Base-by-base conservation (phyloP, 192 early-diverging fungal genomes). In the Mortierella claussenii region DNA sequence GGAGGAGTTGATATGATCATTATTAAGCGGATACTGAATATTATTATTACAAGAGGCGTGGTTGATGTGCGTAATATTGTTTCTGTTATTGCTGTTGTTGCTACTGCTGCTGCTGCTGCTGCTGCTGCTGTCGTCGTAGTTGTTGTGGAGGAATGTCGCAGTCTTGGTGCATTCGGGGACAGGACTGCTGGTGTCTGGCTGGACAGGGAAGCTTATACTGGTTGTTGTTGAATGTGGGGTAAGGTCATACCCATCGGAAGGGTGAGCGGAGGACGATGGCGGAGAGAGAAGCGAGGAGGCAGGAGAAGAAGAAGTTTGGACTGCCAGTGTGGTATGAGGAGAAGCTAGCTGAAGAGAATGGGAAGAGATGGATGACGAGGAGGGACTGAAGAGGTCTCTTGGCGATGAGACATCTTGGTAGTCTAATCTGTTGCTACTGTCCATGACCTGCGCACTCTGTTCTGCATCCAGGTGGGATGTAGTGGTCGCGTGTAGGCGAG, bases 321-420 rank as follows among this genome's bases (percentile, higher is more conserved):
- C n/a, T n/a, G n/a, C n/a, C n/a, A n/a, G n/a, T n/a, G n/a, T n/a
- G n/a, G 37, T 17, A 43, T 12, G 55, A 26, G 12, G 40, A 26
- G 37, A 40, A 57, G 24, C 18, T 11, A 24, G 32, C 24, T 43
- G 40, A 21, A 57, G 40, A 57, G 4, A n/a, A 43, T 20, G 20
- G 10, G 55, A 43, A 32, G 34, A 40, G 55, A 21, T 36, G 55
- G 55, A 21, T 36, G 27, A 26, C 4, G 17, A 44, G 13, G 23
- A 55, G 53, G 26, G 24, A 43, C n/a, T 5, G 34, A 57, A 42
- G 40, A 27, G 40, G n/a, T n/a, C n/a, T n/a, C n/a, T n/a, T n/a
- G n/a, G n/a, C n/a, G n/a, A n/a, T n/a, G n/a, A n/a, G n/a, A n/a
- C n/a, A n/a, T n/a, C n/a, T n/a, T n/a, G n/a, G n/a, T n/a, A n/a